A percentile compares a stretch with the other conserved stretches of the same genome.
phyloP scores from a whole-genome alignment of 1,284 basidiomycete species.

The Pisolithus thermaeus region DNA sequence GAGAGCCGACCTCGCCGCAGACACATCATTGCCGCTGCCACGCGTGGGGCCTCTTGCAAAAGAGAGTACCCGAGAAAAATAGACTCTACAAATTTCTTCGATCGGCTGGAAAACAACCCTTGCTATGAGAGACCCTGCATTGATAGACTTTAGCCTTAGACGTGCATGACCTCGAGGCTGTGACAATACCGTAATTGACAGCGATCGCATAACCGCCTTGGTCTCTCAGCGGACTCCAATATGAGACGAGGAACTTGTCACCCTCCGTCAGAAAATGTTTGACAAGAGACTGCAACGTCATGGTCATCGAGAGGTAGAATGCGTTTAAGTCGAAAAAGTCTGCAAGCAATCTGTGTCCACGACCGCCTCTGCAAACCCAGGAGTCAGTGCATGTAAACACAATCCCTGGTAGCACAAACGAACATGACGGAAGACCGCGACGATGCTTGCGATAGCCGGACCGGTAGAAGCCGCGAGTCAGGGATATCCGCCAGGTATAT shows the following conservation, averaged over 20 bases:
- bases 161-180: conserved; percentile 6
- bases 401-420: conserved; percentile 5
- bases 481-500: conserved; percentile 31
- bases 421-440: conserved; percentile 10
- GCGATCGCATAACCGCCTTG: conserved; percentile 94
- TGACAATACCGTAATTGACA: conserved; percentile 76
- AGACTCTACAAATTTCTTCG: conserved; percentile 84
- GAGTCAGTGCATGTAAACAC: not conserved
- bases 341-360: conserved; percentile 11
- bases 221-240: conserved; percentile 75
- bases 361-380: conserved; percentile 3
- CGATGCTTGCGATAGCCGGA: conserved; percentile 11
- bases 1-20: conserved; percentile 7
- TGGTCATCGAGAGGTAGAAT: conserved; percentile 63
- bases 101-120: conserved; percentile 90
- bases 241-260: conserved; percentile 86
- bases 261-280: conserved; percentile 96
- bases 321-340: conserved; percentile 45
- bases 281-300: conserved; percentile 82
- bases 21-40: not conserved
- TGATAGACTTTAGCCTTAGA: conserved; percentile 1
- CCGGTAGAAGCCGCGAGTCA: conserved; percentile 19
- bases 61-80: conserved; percentile 71
- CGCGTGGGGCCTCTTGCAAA: conserved; percentile 1
- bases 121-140: conserved; percentile 80